Base-by-base conservation (phyloP, 2,329 filamentous ascomycete species). In the Phyllosticta capitalensis region DNA sequence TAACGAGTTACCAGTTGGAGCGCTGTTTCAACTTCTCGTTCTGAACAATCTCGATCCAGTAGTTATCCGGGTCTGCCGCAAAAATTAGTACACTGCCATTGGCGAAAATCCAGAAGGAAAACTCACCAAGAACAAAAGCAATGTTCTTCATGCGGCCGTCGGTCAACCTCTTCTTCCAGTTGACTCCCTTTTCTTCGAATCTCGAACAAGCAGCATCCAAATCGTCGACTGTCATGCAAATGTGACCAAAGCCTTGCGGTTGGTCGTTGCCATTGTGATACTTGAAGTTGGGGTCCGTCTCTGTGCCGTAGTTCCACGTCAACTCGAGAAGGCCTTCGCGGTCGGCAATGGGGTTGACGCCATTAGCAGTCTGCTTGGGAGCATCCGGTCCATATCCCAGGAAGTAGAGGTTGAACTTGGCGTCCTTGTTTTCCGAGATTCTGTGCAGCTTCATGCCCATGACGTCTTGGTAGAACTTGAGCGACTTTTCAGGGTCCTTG, bases 81-180 rank as follows among this genome's bases (percentile, higher is more conserved):
- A 50, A 3, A 50, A 3, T 54, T 28, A 56, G 70, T 53, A 69
- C 28, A 1, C 1, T 7, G 20, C 20, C 17, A 19, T n/a, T 45
- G 3, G 1, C 30, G 10, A 21, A 20, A 10, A n/a, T 10, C 10
- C 5, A 10, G 7, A 3, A 5, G 1, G 51, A 20, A 21, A 55
- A 67, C 71, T 33, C 66, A 76, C 75, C 92, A 54, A 96, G 78
- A 53, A 97, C 76, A 70, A 97, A 97, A 0, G 94, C 94, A 58
- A 97, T 86, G 64, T 94, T 90, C 81, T 89, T 92, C 92, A 96
- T 96, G 54, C 78, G 73, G 1, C 92, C 92, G 64, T 97, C 92
- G 1, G 90, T 95, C 63, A 97, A 80, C 64, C 89, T 82, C 85
- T 97, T 97, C 84, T 96, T 96, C 90, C 91, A 99, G 74, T 82